These are phyloP conservation scores for Penicillium nucicola DNA, from an alignment of 495 filamentous ascomycete species.

Conservation along the genomic window DNA sequence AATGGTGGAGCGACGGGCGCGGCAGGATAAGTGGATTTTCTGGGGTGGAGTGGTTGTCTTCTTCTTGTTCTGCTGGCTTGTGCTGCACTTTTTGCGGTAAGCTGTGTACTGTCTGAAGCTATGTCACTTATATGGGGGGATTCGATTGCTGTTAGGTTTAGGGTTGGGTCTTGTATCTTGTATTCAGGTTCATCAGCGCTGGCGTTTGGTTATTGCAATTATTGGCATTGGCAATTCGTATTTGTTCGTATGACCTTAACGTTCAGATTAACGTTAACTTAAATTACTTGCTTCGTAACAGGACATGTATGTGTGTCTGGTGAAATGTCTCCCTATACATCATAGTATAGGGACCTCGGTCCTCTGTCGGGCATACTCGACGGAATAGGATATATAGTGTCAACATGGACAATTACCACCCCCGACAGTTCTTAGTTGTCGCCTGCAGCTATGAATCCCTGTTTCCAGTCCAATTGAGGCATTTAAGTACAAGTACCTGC, in stretches of 20 bases:
- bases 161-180: conserved; percentile 16
- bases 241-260: background rate
- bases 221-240: background rate
- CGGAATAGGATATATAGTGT: too few species aligned
- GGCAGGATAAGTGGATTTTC: conserved; percentile 98
- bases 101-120: background rate
- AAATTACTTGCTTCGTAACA: too few species aligned
- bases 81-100: conserved; percentile 78
- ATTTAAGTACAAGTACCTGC: too few species aligned
- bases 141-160: background rate
- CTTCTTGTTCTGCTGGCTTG: conserved; percentile 86
- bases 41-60: conserved; percentile 86
- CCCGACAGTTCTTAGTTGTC: too few species aligned
- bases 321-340: too few species aligned
- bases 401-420: background rate
- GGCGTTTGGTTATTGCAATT: conserved; percentile 27
- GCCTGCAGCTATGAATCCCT: too few species aligned
- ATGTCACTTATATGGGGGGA: background rate
- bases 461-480: too few species aligned
- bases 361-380: too few species aligned
- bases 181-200: conserved; percentile 28
- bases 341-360: too few species aligned
- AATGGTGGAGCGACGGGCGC: conserved; percentile 87
- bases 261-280: too few species aligned
- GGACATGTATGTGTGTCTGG: too few species aligned